Percentiles rank a stretch among this genome's conserved stretches.
Evolutionary conservation across 2,329 filamentous ascomycete genomes (phyloP).

Genomic region (Stagonosporopsis cucurbitacearum): DNA sequence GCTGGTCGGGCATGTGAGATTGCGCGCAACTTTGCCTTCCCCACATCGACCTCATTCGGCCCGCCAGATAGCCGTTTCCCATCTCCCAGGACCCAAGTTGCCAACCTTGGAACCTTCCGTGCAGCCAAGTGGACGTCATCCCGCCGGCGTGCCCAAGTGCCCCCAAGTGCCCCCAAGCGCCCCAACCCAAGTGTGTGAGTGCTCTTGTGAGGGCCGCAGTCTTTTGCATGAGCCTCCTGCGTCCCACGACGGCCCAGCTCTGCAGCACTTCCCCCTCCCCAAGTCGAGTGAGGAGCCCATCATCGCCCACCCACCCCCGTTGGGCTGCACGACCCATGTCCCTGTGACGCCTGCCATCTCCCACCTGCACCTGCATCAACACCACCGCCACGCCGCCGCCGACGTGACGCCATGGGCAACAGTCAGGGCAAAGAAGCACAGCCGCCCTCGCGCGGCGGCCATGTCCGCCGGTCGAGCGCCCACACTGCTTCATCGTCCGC

Average conservation of each 20-base stretch:
- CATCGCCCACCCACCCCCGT: slow-evolving; percentile 20
- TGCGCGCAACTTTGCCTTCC: slow-evolving; percentile 11
- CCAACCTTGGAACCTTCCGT: slow-evolving; percentile 18
- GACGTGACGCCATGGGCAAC: slow-evolving; percentile 52
- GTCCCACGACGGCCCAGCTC: slow-evolving; percentile 19
- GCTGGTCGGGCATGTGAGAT: slow-evolving; percentile 17
- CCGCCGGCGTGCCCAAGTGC: slow-evolving; percentile 14
- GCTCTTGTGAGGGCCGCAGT: slow-evolving; percentile 4
- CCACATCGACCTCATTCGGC: slow-evolving; percentile 14
- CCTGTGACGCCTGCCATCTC: slow-evolving; percentile 48
- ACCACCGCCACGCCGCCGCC: slow-evolving; percentile 15
- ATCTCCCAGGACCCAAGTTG: too few relatives aligned
- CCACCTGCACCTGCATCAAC: slow-evolving; percentile 18
- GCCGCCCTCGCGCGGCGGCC: slow-evolving; percentile 45
- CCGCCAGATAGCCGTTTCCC: slow-evolving; percentile 12
- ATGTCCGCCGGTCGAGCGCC: slow-evolving; percentile 42
- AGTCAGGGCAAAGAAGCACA: slow-evolving; percentile 57
- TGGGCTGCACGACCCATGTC: slow-evolving; percentile 43
- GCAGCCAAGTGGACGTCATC: slow-evolving; percentile 18
- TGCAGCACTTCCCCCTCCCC: slow-evolving; percentile 15
- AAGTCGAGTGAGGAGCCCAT: slow-evolving; percentile 11
- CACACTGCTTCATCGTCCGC: slow-evolving; percentile 44
- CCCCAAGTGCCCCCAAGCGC: too few relatives aligned
- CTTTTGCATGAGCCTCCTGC: slow-evolving; percentile 9
- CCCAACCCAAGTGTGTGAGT: slow-evolving; percentile 8